Evolutionary conservation across 1,284 basidiomycete species (phyloP).

Genomic region (Ustilago tritici): DNA sequence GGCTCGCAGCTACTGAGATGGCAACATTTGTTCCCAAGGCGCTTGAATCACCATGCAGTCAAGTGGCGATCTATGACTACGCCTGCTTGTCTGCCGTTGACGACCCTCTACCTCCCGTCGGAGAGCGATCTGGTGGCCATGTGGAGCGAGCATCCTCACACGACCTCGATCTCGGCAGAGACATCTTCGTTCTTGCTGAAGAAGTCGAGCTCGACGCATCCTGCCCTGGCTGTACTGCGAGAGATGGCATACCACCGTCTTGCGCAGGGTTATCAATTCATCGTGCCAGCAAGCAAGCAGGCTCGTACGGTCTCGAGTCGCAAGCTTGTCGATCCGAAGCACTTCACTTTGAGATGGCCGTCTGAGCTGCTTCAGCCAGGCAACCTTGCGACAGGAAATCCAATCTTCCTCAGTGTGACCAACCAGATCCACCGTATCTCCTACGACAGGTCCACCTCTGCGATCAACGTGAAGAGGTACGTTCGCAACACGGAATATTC

Average conservation of each 20-base stretch:
- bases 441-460: slow-evolving; percentile 81
- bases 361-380: slow-evolving; percentile 67
- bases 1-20: slow-evolving; percentile 70
- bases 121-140: slow-evolving; percentile 59
- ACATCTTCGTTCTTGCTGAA: slow-evolving; percentile 67
- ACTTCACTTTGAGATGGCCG: slow-evolving; percentile 61
- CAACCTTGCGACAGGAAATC: slow-evolving; percentile 70
- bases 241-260: slow-evolving; percentile 93
- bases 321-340: slow-evolving; percentile 49
- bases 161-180: slow-evolving; percentile 63
- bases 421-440: slow-evolving; percentile 94
- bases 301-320: slow-evolving; percentile 35
- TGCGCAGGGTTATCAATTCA: slow-evolving; percentile 96
- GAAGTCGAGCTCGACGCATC: slow-evolving; percentile 75
- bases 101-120: slow-evolving; percentile 76
- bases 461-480: slow-evolving; percentile 88
- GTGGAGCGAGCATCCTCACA: slow-evolving; percentile 69
- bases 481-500: slow-evolving; percentile 79
- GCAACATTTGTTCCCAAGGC: slow-evolving; percentile 86
- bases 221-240: slow-evolving; percentile 81
- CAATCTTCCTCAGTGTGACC: slow-evolving; percentile 91
- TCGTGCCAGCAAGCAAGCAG: slow-evolving; percentile 70
- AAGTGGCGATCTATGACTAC: slow-evolving; percentile 86
- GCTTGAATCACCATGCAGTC: slow-evolving; percentile 84
- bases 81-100: slow-evolving; percentile 83